Evolutionary conservation across 257 asterid genomes (phyloP), one percentile per base, ranked within the genome.

Genomic region (Salvia rosmarinus): DNA sequence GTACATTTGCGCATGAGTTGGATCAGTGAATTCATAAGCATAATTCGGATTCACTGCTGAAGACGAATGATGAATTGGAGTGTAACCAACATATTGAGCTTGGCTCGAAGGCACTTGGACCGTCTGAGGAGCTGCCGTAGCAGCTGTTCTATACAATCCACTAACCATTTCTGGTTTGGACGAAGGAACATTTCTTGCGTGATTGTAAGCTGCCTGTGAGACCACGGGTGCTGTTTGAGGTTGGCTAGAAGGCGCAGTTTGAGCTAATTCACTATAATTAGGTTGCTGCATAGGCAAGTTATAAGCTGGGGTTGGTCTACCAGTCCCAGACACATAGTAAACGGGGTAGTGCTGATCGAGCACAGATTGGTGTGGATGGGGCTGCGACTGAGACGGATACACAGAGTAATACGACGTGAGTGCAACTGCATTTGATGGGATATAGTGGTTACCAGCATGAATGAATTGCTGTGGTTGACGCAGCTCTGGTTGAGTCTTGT

Each of bases 341-440:
- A 92, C 76, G 0, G 96, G 94, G 76, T 85, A 86, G 20, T 82
- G 95, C 66, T 85, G 90, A 58, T 87, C 96, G 50, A 82, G 61
- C 28, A 80, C 70, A 14, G 90, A 66, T 21, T 83, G 87, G 30
- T 79, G 85, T 56, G 85, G 74, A 74, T 75, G 80, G 64, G 76
- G 73, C 58, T 71, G 84, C 42, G 82, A 90, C 65, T 87, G 96
- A 43, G 95, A 54, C 59, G 89, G 92, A 73, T 88, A 90, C 14
- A 88, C 52, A 42, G 87, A 78, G 81, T 87, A 88, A 76, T 90
- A 90, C 2, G 88, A 78, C 0, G 82, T 2, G 34, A 86, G 21
- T 1, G 89, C 92, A 67, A 81, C 74, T 34, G 84, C 82, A 35
- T 88, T 89, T 1, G 91, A 57, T 49, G 92, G 88, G 46, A 86